phyloP scores from a whole-genome alignment of 768 basidiomycete species.

The Trametes meyenii region DNA sequence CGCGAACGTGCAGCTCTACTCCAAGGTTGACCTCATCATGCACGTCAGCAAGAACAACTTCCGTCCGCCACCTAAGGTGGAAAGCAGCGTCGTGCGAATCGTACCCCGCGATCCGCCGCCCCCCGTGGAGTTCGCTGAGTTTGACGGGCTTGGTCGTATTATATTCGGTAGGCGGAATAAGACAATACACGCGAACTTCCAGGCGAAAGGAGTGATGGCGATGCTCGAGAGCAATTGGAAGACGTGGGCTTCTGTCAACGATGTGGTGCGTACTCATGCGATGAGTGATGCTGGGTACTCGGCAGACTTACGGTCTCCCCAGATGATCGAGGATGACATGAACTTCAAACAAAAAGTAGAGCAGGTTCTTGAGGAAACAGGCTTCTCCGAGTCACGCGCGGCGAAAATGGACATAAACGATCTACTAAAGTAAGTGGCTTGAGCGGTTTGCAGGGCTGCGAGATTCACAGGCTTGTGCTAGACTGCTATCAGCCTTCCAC shows the following conservation, averaged over 20 bases:
- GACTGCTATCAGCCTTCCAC: conserved; percentile 73
- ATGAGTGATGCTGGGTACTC: background rate
- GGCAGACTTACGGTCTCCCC: background rate
- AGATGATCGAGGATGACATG: conserved; percentile 73
- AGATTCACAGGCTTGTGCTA: conserved; percentile 31
- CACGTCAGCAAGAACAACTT: conserved; percentile 98
- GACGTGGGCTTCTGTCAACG: conserved; percentile 87
- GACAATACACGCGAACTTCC: conserved; percentile 85
- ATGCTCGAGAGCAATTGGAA: conserved; percentile 93
- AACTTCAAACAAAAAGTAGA: conserved; percentile 75
- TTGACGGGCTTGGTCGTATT: conserved; percentile 92
- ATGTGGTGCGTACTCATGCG: conserved; percentile 54
- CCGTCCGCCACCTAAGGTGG: conserved; percentile 92
- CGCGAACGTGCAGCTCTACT: conserved; percentile 96
- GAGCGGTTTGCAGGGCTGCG: background rate
- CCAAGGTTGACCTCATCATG: conserved; percentile 95
- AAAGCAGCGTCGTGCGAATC: conserved; percentile 89
- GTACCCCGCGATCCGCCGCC: conserved; percentile 95
- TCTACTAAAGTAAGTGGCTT: conserved; percentile 70
- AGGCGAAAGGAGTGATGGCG: conserved; percentile 91
- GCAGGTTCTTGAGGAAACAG: conserved; percentile 69
- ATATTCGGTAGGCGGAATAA: conserved; percentile 91
- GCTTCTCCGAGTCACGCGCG: conserved; percentile 75
- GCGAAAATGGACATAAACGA: conserved; percentile 95
- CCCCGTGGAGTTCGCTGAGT: conserved; percentile 94